phyloP scores from a whole-genome alignment of 805 yeast species.

The Starmerella roubikii region DNA sequence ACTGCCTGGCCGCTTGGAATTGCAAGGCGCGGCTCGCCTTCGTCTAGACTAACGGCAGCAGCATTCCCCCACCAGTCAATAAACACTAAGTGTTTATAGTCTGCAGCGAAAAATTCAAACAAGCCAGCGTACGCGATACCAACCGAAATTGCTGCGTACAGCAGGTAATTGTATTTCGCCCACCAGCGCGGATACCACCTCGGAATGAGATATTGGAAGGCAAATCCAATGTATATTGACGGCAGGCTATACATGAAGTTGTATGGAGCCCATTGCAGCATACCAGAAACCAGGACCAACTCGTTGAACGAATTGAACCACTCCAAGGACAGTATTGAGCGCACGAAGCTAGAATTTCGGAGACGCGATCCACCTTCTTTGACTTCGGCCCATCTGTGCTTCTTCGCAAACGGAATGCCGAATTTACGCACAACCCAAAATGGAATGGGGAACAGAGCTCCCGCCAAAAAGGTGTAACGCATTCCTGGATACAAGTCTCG shows the following conservation, averaged over 20 bases:
- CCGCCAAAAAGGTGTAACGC: conserved; percentile 51
- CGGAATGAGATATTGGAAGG: conserved; percentile 35
- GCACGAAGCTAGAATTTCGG: too few relatives aligned
- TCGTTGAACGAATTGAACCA: conserved; percentile 8
- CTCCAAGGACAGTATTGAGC: conserved; percentile 24
- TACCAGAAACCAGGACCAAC: conserved; percentile 6
- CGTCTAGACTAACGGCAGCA: too few relatives aligned
- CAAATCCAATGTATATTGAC: too few relatives aligned
- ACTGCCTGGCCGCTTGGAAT: too few relatives aligned
- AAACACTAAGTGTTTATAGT: conserved; percentile 21
- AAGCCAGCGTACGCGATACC: conserved; percentile 38
- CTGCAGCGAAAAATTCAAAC: conserved; percentile 32
- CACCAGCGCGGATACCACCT: conserved; percentile 36
- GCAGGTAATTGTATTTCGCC: conserved; percentile 39
- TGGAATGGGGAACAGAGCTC: conserved; percentile 26
- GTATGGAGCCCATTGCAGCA: conserved; percentile 21
- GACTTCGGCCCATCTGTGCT: conserved; percentile 4
- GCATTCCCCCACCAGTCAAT: conserved; percentile 41
- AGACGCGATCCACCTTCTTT: too few relatives aligned
- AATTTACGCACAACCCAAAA: conserved; percentile 12
- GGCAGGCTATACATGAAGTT: conserved; percentile 28
- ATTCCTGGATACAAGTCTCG: conserved; percentile 45
- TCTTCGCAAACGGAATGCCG: not conserved
- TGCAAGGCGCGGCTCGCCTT: too few relatives aligned
- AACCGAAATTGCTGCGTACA: conserved; percentile 36